Base-by-base conservation (phyloP, 352 stramenopile species). In the Aphanomyces astaci region DNA sequence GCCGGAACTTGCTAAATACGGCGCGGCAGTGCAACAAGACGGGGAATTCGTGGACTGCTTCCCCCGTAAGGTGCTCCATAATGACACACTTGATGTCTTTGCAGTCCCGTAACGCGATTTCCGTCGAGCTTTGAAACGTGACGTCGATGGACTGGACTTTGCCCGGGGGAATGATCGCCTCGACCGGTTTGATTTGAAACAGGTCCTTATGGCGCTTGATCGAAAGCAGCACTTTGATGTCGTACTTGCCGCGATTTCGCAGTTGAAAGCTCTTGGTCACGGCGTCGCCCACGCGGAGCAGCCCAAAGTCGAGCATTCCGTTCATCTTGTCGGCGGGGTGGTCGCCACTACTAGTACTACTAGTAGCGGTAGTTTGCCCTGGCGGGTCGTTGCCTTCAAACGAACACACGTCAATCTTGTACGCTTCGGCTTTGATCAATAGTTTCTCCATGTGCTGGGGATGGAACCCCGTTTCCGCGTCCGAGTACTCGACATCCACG, bases 61-160 rank as follows among this genome's bases (percentile, higher is more conserved):
- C 91, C 0, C 91, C 87, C 3, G 92, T 97, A 1, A 89, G 74
- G 71, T 94, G 94, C 71, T 98, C 94, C 53, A 90, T 83, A 45
- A 98, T 96, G 4, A 88, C 86, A 64, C 91, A 97, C 59, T 88
- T 87, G 66, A 98, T 94, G 55, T 98, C 92, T 57, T 86, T 88
- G 78, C 92, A 97, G 65, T 97, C 88, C n/a, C 81, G 76, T 0
- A 98, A 74, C 0, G 79, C 76, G 2, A 97, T 75, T 71, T 98
- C 90, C 17, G 73, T 77, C 32, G 27, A 15, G 15, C 89, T 84
- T 22, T 81, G 82, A 67, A 98, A 96, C 0, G 73, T 86, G 9
- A 98, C 79, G 30, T 73, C 84, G 11, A 98, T 79, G 1, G 81
- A 78, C 7, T 75, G 79, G 1, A 70, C 72, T 24, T 84, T 83